phyloP scores from a whole-genome alignment of 108 stramenopile genomes.

The Pseudonitzschia multiseries region DNA sequence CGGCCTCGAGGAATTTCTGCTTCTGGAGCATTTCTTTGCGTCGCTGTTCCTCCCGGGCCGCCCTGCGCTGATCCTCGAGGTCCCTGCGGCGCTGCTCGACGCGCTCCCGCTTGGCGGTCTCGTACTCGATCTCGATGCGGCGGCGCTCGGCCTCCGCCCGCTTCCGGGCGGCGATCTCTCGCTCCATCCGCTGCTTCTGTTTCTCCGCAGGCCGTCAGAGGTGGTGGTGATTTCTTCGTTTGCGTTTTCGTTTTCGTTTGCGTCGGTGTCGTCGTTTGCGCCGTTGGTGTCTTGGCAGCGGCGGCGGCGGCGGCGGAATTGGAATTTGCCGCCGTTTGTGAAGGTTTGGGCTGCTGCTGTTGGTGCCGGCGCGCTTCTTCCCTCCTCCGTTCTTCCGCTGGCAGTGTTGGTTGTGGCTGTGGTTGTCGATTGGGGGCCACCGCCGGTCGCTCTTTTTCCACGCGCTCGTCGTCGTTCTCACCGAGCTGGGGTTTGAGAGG shows the following conservation, averaged over 20 bases:
- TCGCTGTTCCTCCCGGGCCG: constrained; percentile 33
- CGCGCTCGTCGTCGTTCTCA: background rate
- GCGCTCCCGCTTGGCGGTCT: constrained; percentile 22
- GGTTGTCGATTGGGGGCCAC: background rate
- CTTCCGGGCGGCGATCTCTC: constrained; percentile 9
- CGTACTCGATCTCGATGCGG: constrained; percentile 17
- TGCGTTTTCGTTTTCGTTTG: background rate
- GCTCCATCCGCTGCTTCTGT: constrained; percentile 7
- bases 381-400: background rate
- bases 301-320: too few relatives aligned
- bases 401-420: background rate
- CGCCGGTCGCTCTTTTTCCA: background rate
- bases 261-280: background rate
- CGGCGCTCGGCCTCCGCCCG: constrained; percentile 8
- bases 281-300: too few relatives aligned
- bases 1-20: constrained; percentile 30
- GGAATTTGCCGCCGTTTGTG: too few relatives aligned
- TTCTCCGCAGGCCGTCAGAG: background rate
- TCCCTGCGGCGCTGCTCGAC: constrained; percentile 29
- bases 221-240: background rate
- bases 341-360: background rate
- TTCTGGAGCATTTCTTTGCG: constrained; percentile 15
- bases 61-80: constrained; percentile 20
- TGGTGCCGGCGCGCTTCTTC: background rate
- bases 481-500: too few relatives aligned